phyloP scores from a whole-genome alignment of 1,284 basidiomycete genomes.

The Boletus mariae region DNA sequence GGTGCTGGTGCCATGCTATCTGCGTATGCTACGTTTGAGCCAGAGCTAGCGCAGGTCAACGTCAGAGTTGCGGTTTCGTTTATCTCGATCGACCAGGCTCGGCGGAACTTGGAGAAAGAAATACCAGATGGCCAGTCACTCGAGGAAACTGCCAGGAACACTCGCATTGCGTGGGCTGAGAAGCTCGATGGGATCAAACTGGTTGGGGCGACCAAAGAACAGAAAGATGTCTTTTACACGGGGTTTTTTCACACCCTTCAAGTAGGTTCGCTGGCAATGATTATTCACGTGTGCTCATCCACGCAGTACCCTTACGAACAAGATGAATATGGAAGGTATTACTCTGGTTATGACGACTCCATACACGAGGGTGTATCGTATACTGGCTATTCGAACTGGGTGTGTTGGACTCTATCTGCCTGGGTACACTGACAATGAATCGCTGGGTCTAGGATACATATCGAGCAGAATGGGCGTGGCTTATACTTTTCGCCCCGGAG shows the following conservation, averaged over 20 bases:
- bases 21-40: constrained; percentile 55
- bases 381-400: constrained; percentile 84
- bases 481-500: constrained; percentile 74
- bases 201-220: constrained; percentile 50
- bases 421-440: not conserved
- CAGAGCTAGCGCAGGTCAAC: constrained; percentile 41
- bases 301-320: constrained; percentile 77
- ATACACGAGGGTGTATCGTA: constrained; percentile 68
- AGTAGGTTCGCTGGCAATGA: constrained; percentile 32
- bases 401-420: constrained; percentile 26
- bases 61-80: constrained; percentile 76
- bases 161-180: constrained; percentile 67
- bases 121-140: constrained; percentile 58
- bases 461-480: constrained; percentile 76
- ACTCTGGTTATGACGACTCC: constrained; percentile 69
- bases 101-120: constrained; percentile 58
- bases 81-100: constrained; percentile 73
- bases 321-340: constrained; percentile 66
- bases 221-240: constrained; percentile 62
- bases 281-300: constrained; percentile 2
- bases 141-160: constrained; percentile 57
- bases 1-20: constrained; percentile 48
- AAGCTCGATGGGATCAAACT: constrained; percentile 65
- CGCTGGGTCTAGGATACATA: constrained; percentile 58
- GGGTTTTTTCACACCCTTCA: constrained; percentile 67